Evolutionary conservation across 164 flowering plant species (phyloP).

Genomic region (Magnolia officinalis): DNA sequence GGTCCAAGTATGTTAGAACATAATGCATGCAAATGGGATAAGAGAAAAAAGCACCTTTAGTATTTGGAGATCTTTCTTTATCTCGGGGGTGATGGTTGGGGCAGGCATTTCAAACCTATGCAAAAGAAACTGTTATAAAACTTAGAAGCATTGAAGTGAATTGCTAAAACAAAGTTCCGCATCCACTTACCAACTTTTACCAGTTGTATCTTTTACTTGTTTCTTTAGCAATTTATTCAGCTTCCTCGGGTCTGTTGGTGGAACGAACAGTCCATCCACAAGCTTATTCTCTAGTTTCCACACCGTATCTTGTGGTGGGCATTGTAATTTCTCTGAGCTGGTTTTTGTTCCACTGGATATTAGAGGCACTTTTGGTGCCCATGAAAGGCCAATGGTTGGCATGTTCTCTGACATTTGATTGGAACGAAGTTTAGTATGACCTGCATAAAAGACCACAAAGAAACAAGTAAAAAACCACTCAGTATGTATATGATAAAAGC

Average conservation of each 20-base stretch:
- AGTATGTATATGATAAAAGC: too few species aligned
- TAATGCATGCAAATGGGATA: neutral
- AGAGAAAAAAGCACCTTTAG: constrained; percentile 51
- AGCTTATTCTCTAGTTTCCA: constrained; percentile 53
- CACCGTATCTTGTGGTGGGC: constrained; percentile 16
- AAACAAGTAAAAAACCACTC: too few species aligned
- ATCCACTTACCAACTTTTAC: constrained; percentile 53
- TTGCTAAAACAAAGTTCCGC: neutral
- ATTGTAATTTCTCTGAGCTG: constrained; percentile 12
- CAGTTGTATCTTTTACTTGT: constrained; percentile 78
- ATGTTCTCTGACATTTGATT: constrained; percentile 34
- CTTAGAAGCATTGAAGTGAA: neutral
- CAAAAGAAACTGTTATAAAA: neutral
- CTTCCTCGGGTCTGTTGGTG: constrained; percentile 68
- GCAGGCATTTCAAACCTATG: constrained; percentile 97
- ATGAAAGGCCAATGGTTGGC: constrained; percentile 47
- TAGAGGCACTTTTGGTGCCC: constrained; percentile 61
- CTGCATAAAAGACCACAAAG: neutral
- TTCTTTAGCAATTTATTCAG: constrained; percentile 57
- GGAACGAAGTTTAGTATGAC: neutral
- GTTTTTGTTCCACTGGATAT: constrained; percentile 15
- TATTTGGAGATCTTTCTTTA: constrained; percentile 75
- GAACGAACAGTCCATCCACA: constrained; percentile 76
- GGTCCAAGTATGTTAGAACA: neutral
- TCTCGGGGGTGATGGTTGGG: constrained; percentile 69